phyloP scores from a whole-genome alignment of 164 flowering plant genomes.

The Houttuynia cordata region DNA sequence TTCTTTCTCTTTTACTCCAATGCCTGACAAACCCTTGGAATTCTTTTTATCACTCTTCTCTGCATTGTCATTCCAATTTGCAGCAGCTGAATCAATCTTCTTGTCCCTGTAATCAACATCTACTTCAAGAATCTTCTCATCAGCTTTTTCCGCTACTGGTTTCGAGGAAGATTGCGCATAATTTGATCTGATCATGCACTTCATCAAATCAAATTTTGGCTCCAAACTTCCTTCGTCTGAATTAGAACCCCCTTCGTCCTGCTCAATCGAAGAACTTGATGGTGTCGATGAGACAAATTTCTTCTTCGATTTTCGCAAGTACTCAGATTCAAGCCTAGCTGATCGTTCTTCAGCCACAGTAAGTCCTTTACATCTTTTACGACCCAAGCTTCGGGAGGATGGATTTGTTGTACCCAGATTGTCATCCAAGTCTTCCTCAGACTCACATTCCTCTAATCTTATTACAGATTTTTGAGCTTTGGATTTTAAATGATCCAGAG shows the following conservation, averaged over 20 bases:
- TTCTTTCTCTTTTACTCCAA: slow-evolving; percentile 15
- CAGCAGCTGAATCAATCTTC: slow-evolving; percentile 14
- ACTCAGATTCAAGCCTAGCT: slow-evolving; percentile 18
- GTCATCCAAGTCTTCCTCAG: slow-evolving; percentile 11
- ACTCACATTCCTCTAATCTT: background rate
- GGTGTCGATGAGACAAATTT: slow-evolving; percentile 4
- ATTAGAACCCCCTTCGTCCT: slow-evolving; percentile 34
- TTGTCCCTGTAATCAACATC: slow-evolving; percentile 32
- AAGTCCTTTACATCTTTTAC: slow-evolving; percentile 26
- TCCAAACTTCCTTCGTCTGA: slow-evolving; percentile 57
- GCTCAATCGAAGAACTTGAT: slow-evolving; percentile 11
- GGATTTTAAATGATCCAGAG: slow-evolving; percentile 12
- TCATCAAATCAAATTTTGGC: slow-evolving; percentile 61
- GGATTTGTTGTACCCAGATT: background rate
- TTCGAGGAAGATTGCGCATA: slow-evolving; percentile 16
- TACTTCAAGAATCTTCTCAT: slow-evolving; percentile 40
- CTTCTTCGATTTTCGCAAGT: slow-evolving; percentile 13
- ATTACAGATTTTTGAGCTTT: slow-evolving; percentile 3
- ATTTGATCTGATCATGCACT: slow-evolving; percentile 31
- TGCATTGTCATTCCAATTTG: slow-evolving; percentile 2
- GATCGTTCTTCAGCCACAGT: slow-evolving; percentile 28
- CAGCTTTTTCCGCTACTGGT: background rate
- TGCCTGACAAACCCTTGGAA: slow-evolving; percentile 3
- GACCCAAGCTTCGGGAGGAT: slow-evolving; percentile 2
- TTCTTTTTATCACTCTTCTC: slow-evolving; percentile 3